Evolutionary conservation across 2,329 filamentous ascomycete genomes (phyloP), one percentile per base, ranked within the genome.

Genomic region (Trichophyton rubrum): DNA sequence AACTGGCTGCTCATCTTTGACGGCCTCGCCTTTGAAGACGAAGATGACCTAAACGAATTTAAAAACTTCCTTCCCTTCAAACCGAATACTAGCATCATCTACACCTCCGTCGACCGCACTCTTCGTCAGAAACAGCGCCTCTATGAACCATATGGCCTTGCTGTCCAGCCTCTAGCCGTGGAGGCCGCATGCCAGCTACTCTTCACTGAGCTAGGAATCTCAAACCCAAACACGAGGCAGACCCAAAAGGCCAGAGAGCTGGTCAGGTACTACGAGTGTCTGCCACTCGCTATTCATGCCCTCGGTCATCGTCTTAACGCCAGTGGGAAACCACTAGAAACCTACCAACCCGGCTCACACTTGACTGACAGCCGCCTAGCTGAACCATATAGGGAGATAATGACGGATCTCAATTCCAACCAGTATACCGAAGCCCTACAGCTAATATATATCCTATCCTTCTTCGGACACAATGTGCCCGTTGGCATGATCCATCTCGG

Each of bases 1-100:
- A 78, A 82, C 6, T 89, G 86, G 86, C 74, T 89, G 1, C 70
- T 89, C 30, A 77, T 88, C 1, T 79, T 88, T 43, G 86, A 89
- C 64, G 85, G 85, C 0, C 78, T 88, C 27, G 80, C 79, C 43
- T 86, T 87, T 62, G 80, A 83, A 56, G 75, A 78, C 5, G 78
- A 82, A 2, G 77, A 78, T 1, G 78, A 78, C 20, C 71, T 79
- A 27, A 75, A 76, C 58, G 69, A 73, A 6, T 73, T 88, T 24
- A 74, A 77, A 56, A 74, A 79, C 41, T 86, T 85, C 63, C 81
- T 89, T n/a, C 86, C 86, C 0, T 84, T 85, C 65, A 79, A 78
- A 30, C 78, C 75, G 62, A 79, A 82, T 60, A 85, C 83, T 13
- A 83, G 82, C 66, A 79, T 88, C 56, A 85, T 89, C 27, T 86